Conservation (phyloP, 2,329 filamentous ascomycete genomes). For the Sporothrix brasiliensis region DNA sequence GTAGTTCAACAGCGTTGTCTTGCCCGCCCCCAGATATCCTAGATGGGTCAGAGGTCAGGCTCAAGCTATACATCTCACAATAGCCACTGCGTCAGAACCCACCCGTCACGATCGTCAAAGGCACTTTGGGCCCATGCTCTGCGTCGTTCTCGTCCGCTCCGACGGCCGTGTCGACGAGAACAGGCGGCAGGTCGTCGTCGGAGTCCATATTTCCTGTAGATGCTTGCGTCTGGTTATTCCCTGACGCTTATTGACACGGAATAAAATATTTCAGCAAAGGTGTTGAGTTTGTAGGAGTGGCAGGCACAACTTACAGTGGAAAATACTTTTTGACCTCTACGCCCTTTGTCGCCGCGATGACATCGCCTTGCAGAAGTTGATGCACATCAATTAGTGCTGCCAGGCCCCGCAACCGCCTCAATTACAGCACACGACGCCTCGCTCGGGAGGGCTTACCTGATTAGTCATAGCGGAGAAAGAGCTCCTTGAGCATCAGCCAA, state of each 20-base stretch:
- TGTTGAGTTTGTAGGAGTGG: not conserved
- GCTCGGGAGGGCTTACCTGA: slow-evolving; percentile 24
- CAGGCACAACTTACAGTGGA: not conserved
- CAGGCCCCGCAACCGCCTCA: slow-evolving; percentile 13
- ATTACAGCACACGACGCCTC: not conserved
- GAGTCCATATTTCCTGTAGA: slow-evolving; percentile 53
- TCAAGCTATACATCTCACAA: not conserved
- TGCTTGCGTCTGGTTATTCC: not conserved
- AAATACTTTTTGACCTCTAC: slow-evolving; percentile 6
- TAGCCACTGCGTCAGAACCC: not conserved
- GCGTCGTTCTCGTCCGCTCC: slow-evolving; percentile 43
- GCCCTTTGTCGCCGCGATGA: slow-evolving; percentile 26
- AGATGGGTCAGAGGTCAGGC: not conserved
- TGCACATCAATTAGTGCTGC: not conserved
- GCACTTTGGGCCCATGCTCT: slow-evolving; percentile 67
- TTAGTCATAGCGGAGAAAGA: slow-evolving; percentile 28
- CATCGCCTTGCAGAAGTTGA: slow-evolving; percentile 11
- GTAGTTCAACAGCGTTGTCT: slow-evolving; percentile 94
- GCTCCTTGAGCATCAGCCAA: slow-evolving; percentile 22
- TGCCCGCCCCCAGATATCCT: slow-evolving; percentile 95
- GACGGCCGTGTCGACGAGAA: slow-evolving; percentile 59
- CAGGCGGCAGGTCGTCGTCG: slow-evolving; percentile 65
- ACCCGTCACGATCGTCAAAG: slow-evolving; percentile 84
- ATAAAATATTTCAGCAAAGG: not conserved
- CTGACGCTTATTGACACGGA: not conserved